Conservation (phyloP, 2,329 filamentous ascomycete species). For the Penicillium sp. region DNA sequence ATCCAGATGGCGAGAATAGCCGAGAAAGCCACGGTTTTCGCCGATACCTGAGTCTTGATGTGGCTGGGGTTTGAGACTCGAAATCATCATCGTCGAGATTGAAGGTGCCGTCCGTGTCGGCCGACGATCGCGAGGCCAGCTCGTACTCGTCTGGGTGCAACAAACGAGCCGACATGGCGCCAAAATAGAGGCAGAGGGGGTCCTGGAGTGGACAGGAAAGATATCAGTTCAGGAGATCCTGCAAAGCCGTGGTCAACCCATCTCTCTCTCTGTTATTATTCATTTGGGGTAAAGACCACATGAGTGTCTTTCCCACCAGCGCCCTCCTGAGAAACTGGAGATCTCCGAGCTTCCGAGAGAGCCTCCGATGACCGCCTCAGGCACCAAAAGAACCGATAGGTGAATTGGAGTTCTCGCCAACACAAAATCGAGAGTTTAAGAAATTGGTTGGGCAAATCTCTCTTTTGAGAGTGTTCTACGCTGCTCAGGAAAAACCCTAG, state of each 20-base stretch:
- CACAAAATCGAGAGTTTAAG: no score
- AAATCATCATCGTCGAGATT: constrained; percentile 40
- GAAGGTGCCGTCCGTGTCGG: constrained; percentile 37
- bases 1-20: constrained; percentile 27
- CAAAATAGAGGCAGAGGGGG: neutral
- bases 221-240: no score
- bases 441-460: no score
- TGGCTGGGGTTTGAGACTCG: constrained; percentile 31
- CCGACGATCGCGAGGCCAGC: constrained; percentile 34
- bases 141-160: constrained; percentile 40
- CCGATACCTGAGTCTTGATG: constrained; percentile 19
- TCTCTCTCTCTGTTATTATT: no score
- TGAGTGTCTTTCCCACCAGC: no score
- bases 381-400: neutral
- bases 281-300: no score
- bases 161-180: constrained; percentile 33
- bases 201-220: neutral
- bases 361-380: neutral
- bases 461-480: no score
- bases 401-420: no score
- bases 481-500: no score
- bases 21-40: constrained; percentile 23
- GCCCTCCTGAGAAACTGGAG: no score
- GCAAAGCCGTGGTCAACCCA: no score
- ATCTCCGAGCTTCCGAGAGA: no score